A percentile compares a stretch with the other conserved stretches of the same genome.
These are phyloP conservation scores for Aspergillus texensis DNA, from an alignment of 2,329 filamentous ascomycete species.

Conservation along the genomic window DNA sequence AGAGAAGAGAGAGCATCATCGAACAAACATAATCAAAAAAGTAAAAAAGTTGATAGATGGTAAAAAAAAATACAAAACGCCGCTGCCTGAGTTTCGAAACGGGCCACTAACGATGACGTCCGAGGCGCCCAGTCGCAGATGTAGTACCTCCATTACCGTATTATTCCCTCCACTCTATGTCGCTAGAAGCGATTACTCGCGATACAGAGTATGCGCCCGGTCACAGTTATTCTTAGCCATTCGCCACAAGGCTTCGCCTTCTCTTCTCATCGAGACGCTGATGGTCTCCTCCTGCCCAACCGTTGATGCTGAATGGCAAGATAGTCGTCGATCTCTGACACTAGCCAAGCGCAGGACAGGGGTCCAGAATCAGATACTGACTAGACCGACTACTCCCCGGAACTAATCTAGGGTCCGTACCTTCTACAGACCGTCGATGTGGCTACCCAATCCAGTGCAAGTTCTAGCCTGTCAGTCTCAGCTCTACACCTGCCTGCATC, in stretches of 20 bases:
- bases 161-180: background rate
- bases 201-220: background rate
- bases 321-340: background rate
- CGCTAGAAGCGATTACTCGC: background rate
- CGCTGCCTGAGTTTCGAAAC: slow-evolving; percentile 5
- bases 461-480: slow-evolving; percentile 2
- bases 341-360: background rate
- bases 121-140: background rate
- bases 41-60: background rate
- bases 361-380: background rate
- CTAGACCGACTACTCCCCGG: background rate
- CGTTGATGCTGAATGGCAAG: background rate
- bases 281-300: background rate
- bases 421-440: background rate
- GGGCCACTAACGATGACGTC: slow-evolving; percentile 4
- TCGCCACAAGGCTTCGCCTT: slow-evolving; percentile 10
- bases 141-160: background rate
- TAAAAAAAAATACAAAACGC: background rate
- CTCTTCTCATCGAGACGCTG: background rate
- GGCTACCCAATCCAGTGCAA: slow-evolving; percentile 3
- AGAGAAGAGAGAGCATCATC: background rate
- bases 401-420: background rate
- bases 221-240: slow-evolving; percentile 10
- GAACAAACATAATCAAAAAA: background rate
- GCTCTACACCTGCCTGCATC: background rate